Evolutionary conservation across 176 grass and related monocot species (phyloP).

Genomic region (Alloteropsis semialata): DNA sequence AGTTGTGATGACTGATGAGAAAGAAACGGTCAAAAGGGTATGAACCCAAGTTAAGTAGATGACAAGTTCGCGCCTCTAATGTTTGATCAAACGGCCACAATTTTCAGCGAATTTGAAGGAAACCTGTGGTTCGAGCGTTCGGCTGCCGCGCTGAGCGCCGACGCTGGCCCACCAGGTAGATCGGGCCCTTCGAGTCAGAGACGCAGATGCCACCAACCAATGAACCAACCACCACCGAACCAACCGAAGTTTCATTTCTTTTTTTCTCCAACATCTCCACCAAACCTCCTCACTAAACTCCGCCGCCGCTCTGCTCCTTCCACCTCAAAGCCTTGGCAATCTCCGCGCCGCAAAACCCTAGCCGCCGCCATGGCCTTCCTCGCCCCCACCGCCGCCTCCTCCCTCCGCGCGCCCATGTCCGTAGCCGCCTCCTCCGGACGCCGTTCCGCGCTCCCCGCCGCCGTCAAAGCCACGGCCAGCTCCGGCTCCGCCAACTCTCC

Average conservation of each 20-base stretch:
- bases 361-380: conserved; percentile 52
- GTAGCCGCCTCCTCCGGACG: neutral
- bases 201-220: neutral
- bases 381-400: conserved; percentile 18
- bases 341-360: conserved; percentile 44
- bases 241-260: neutral
- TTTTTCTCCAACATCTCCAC: neutral
- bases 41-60: no score
- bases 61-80: neutral
- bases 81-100: neutral
- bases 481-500: conserved; percentile 6
- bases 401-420: neutral
- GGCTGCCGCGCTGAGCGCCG: neutral
- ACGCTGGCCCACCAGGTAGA: neutral
- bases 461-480: conserved; percentile 28
- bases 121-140: neutral
- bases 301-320: neutral
- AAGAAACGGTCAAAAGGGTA: no score
- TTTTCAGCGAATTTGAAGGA: neutral
- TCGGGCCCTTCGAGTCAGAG: neutral
- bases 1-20: no score
- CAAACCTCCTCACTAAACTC: conserved; percentile 19
- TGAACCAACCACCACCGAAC: neutral
- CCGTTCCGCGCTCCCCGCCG: neutral
- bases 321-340: conserved; percentile 14